Evolutionary conservation across 306 rosid species (phyloP).

Genomic region (Vachellia pachyceras): DNA sequence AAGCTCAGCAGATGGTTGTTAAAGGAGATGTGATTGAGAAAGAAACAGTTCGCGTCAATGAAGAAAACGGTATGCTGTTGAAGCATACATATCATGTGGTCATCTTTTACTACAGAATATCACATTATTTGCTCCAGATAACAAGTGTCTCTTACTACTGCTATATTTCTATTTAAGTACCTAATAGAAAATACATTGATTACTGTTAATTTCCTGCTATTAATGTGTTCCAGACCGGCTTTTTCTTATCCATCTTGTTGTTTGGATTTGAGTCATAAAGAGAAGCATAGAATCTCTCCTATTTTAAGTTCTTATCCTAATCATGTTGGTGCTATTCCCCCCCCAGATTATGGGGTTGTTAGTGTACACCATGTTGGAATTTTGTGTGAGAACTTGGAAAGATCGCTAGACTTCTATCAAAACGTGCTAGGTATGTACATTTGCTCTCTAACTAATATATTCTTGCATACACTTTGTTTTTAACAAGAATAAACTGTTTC

Average conservation of each 20-base stretch:
- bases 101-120: too few relatives aligned
- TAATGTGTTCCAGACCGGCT: constrained; percentile 15
- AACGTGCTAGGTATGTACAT: constrained; percentile 73
- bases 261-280: not conserved
- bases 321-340: constrained; percentile 33
- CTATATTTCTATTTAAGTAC: not conserved
- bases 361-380: constrained; percentile 90
- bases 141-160: not conserved
- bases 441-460: constrained; percentile 13
- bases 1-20: constrained; percentile 57
- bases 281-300: not conserved
- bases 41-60: constrained; percentile 42
- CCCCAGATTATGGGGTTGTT: constrained; percentile 87
- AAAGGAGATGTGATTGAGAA: constrained; percentile 65
- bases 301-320: not conserved
- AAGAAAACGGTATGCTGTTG: constrained; percentile 49
- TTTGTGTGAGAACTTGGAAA: constrained; percentile 82
- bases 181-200: not conserved
- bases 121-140: not conserved
- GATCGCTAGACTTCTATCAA: constrained; percentile 82
- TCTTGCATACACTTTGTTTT: constrained; percentile 4
- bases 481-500: constrained; percentile 16
- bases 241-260: constrained; percentile 1
- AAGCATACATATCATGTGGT: too few relatives aligned
- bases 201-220: constrained; percentile 13